Percentiles rank a stretch among this genome's conserved stretches.
Evolutionary conservation across 108 stramenopile genomes (phyloP).

Genomic region (Fragilaria radians): DNA sequence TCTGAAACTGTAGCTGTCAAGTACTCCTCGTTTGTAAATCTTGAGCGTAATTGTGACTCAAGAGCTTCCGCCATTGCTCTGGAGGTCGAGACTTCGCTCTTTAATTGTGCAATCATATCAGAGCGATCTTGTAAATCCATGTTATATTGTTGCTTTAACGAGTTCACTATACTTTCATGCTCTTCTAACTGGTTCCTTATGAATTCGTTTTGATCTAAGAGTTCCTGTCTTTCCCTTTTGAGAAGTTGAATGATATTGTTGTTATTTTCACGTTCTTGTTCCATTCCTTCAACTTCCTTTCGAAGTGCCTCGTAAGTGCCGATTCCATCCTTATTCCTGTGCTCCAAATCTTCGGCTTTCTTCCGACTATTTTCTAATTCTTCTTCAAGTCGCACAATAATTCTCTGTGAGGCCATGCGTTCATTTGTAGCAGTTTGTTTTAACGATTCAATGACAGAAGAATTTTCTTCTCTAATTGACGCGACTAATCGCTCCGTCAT

Average conservation of each 20-base stretch:
- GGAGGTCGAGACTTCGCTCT: conserved; percentile 35
- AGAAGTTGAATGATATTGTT: conserved; percentile 21
- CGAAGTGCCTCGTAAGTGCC: conserved; percentile 17
- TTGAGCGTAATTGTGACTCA: conserved; percentile 40
- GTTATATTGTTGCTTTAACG: conserved; percentile 17
- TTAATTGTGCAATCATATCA: conserved; percentile 32
- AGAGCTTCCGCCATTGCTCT: conserved; percentile 49
- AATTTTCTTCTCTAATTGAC: conserved; percentile 36
- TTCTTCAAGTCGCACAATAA: conserved; percentile 40
- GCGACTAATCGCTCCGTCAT: conserved; percentile 30
- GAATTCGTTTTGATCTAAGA: conserved; percentile 22
- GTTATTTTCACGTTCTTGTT: conserved; percentile 15
- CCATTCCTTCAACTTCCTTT: conserved; percentile 13
- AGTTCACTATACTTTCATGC: conserved; percentile 24
- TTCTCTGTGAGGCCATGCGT: conserved; percentile 37
- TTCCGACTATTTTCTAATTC: conserved; percentile 27
- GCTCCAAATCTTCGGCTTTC: conserved; percentile 24
- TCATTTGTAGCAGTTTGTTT: conserved; percentile 38
- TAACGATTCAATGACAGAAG: conserved; percentile 27
- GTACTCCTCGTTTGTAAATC: conserved; percentile 45
- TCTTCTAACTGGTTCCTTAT: conserved; percentile 20
- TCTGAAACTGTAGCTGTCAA: conserved; percentile 33
- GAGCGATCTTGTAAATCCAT: conserved; percentile 17
- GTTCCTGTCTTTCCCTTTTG: conserved; percentile 30
- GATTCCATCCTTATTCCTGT: conserved; percentile 9